Percentiles rank a stretch among this genome's conserved stretches.
These are phyloP conservation scores for Globisporangium sylvaticum DNA, from an alignment of 352 stramenopile genomes.

Conservation along the genomic window DNA sequence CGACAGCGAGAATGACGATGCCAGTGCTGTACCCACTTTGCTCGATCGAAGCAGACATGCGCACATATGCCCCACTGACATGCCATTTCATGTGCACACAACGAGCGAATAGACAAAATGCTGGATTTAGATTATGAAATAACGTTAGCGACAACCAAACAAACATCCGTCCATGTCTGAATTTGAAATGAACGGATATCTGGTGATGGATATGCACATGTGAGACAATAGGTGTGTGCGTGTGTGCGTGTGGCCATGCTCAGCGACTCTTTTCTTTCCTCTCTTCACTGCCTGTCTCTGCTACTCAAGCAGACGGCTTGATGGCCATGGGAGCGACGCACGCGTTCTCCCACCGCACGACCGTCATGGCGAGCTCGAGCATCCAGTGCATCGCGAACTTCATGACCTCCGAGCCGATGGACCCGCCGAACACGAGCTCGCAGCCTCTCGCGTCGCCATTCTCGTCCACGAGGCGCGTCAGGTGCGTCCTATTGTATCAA, in stretches of 20 bases:
- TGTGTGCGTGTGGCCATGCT: not conserved
- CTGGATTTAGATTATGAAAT: not conserved
- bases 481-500: conserved; percentile 26
- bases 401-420: conserved; percentile 43
- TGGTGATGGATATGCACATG: not conserved
- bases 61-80: too few relatives aligned
- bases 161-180: not conserved
- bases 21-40: not conserved
- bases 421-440: conserved; percentile 54
- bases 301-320: conserved; percentile 11
- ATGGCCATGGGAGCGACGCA: conserved; percentile 55
- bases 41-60: too few relatives aligned
- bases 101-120: not conserved
- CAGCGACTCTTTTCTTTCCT: not conserved
- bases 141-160: not conserved
- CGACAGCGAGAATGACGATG: not conserved
- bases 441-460: conserved; percentile 19
- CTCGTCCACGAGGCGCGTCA: conserved; percentile 25
- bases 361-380: conserved; percentile 74
- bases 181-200: not conserved
- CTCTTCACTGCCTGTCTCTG: not conserved
- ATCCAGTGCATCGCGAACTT: conserved; percentile 72
- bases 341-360: conserved; percentile 62
- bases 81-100: too few relatives aligned
- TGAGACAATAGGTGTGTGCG: not conserved